These are phyloP conservation scores for Blastocystis sp. DNA, from an alignment of 352 stramenopile genomes.

Conservation along the genomic window DNA sequence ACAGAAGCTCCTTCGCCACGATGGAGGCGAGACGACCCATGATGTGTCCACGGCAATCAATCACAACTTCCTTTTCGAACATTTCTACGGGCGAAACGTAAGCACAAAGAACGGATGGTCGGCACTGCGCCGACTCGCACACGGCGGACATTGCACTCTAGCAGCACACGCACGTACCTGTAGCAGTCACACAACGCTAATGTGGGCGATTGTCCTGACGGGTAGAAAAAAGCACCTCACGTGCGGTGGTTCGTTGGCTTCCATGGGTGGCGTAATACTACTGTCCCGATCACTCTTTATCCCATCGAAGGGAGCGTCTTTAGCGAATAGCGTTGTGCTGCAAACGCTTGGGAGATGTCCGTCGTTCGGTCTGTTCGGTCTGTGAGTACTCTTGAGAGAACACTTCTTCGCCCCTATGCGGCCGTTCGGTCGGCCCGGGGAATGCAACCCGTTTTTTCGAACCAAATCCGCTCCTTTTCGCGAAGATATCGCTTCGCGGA, in stretches of 20 bases:
- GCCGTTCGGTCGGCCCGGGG: background rate
- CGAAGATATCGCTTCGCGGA: background rate
- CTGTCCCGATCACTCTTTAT: background rate
- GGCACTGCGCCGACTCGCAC: background rate
- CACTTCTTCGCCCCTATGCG: background rate
- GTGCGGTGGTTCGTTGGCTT: background rate
- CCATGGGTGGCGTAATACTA: background rate
- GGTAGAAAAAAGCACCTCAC: background rate
- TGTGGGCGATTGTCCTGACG: background rate
- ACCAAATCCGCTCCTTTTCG: background rate
- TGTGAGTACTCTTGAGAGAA: background rate
- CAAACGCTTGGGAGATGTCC: background rate
- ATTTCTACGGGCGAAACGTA: conserved; percentile 60
- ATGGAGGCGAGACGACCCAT: conserved; percentile 95
- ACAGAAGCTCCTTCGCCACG: conserved; percentile 98
- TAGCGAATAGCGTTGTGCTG: background rate
- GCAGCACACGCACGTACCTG: background rate
- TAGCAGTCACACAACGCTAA: background rate
- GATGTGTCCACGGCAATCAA: conserved; percentile 97
- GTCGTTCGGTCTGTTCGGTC: background rate
- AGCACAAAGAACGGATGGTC: background rate
- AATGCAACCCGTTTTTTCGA: background rate
- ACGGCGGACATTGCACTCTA: background rate
- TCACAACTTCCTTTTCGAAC: conserved; percentile 92
- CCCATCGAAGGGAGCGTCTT: background rate